A percentile compares a stretch with the other conserved stretches of the same genome.
Evolutionary conservation across 176 grass and related monocot genomes (phyloP).

Genomic region (Musa itinerans): DNA sequence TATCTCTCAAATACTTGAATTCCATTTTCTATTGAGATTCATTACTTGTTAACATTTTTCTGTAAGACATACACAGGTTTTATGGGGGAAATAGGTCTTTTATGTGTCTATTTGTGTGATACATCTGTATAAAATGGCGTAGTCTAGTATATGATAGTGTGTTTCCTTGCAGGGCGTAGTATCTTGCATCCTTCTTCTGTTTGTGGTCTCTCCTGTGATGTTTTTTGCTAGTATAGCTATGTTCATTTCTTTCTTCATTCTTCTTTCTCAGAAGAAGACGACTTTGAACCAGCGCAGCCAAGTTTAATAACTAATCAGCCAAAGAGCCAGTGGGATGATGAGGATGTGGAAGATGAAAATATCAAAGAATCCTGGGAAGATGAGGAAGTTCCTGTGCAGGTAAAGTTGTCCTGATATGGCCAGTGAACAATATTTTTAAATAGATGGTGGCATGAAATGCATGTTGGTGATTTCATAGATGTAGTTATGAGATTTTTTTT

Average conservation of each 20-base stretch:
- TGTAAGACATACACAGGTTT: too few relatives aligned
- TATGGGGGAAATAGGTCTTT: too few relatives aligned
- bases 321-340: conserved; percentile 11
- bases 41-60: too few relatives aligned
- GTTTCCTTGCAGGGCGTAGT: too few relatives aligned
- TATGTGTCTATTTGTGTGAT: too few relatives aligned
- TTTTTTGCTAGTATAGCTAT: not conserved
- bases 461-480: not conserved
- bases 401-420: not conserved
- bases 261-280: not conserved
- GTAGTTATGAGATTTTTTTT: not conserved
- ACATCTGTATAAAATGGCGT: too few relatives aligned
- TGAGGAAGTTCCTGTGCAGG: not conserved
- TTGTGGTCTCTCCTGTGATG: not conserved
- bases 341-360: not conserved
- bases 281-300: not conserved
- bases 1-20: too few relatives aligned
- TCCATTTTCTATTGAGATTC: too few relatives aligned
- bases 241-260: not conserved
- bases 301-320: not conserved
- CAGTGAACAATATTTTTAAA: not conserved
- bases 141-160: too few relatives aligned
- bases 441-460: not conserved
- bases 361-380: conserved; percentile 15
- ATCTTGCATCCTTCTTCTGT: too few relatives aligned